These are phyloP conservation scores for Sonneratia caseolaris DNA, from an alignment of 345 rosid genomes.

Conservation along the genomic window DNA sequence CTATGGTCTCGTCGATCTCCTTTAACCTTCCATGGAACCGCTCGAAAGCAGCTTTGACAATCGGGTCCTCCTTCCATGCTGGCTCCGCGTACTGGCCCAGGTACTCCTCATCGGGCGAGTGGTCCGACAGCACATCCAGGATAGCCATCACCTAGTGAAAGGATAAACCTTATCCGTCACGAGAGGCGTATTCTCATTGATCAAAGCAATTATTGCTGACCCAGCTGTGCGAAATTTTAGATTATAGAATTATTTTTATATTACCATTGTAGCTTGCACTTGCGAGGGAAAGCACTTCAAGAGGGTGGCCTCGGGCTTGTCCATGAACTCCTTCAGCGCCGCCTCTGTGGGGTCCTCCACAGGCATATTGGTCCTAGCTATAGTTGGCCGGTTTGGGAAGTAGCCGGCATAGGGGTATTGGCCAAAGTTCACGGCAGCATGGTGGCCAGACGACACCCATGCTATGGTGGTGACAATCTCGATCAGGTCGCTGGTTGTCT, in stretches of 20 bases:
- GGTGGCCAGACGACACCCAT: constrained; percentile 37
- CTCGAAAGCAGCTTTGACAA: constrained; percentile 25
- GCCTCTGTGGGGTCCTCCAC: constrained; percentile 23
- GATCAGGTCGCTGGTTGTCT: constrained; percentile 26
- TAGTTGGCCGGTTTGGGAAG: constrained; percentile 34
- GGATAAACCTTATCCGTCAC: no score
- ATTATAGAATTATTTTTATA: not conserved
- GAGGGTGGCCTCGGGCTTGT: constrained; percentile 29
- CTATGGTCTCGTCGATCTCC: constrained; percentile 25
- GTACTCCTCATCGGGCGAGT: constrained; percentile 47
- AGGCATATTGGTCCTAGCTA: constrained; percentile 29
- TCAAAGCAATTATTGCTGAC: no score
- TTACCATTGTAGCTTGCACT: constrained; percentile 31
- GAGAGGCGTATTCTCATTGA: no score
- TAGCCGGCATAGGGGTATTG: constrained; percentile 27
- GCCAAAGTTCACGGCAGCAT: constrained; percentile 40
- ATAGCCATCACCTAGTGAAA: constrained; percentile 22
- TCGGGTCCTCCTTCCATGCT: constrained; percentile 23
- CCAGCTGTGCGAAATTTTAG: no score
- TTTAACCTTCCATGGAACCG: constrained; percentile 23
- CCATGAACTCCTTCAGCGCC: constrained; percentile 24
- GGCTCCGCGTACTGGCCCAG: constrained; percentile 24
- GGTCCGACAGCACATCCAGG: constrained; percentile 28
- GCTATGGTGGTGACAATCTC: constrained; percentile 23
- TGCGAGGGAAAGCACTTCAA: constrained; percentile 32